Evolutionary conservation across 495 filamentous ascomycete species (phyloP).

Genomic region (Evernia prunastri): DNA sequence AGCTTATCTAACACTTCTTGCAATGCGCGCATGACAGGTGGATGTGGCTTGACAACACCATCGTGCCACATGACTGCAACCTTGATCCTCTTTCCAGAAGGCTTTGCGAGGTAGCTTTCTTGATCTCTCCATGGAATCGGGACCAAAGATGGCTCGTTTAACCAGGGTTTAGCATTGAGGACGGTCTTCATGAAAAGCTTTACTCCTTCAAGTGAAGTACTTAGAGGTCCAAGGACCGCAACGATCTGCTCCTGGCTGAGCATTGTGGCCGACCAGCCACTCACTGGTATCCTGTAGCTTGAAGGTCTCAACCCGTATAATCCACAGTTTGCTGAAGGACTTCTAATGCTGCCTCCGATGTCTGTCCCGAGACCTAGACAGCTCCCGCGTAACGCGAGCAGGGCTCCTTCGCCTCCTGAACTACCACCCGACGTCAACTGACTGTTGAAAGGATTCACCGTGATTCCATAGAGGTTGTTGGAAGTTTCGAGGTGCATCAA

Average conservation of each 20-base stretch:
- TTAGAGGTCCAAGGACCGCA: slow-evolving; percentile 56
- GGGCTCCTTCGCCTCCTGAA: slow-evolving; percentile 53
- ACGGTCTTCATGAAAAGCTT: slow-evolving; percentile 58
- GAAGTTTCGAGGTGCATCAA: slow-evolving; percentile 49
- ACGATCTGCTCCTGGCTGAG: slow-evolving; percentile 54
- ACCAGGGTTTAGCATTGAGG: slow-evolving; percentile 55
- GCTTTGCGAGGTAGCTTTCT: slow-evolving; percentile 23
- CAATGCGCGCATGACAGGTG: slow-evolving; percentile 58
- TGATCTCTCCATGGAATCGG: slow-evolving; percentile 53
- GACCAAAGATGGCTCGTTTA: slow-evolving; percentile 50
- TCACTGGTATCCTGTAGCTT: slow-evolving; percentile 26
- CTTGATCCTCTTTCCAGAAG: slow-evolving; percentile 45
- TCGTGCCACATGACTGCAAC: slow-evolving; percentile 67
- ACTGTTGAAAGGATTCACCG: slow-evolving; percentile 47
- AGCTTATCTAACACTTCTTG: slow-evolving; percentile 50
- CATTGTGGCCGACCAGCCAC: slow-evolving; percentile 38
- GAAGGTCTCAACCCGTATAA: slow-evolving; percentile 34
- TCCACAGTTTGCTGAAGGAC: slow-evolving; percentile 32
- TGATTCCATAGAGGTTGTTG: slow-evolving; percentile 50
- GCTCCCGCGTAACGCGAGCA: slow-evolving; percentile 34
- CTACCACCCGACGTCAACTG: slow-evolving; percentile 47
- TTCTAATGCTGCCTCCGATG: slow-evolving; percentile 35
- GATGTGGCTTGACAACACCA: slow-evolving; percentile 63
- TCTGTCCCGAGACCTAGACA: slow-evolving; percentile 37
- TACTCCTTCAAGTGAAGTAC: slow-evolving; percentile 53